Percentiles rank a stretch among this genome's conserved stretches.
Conservation (phyloP, 2,329 filamentous ascomycete species). For the Penicillium concentricum region DNA sequence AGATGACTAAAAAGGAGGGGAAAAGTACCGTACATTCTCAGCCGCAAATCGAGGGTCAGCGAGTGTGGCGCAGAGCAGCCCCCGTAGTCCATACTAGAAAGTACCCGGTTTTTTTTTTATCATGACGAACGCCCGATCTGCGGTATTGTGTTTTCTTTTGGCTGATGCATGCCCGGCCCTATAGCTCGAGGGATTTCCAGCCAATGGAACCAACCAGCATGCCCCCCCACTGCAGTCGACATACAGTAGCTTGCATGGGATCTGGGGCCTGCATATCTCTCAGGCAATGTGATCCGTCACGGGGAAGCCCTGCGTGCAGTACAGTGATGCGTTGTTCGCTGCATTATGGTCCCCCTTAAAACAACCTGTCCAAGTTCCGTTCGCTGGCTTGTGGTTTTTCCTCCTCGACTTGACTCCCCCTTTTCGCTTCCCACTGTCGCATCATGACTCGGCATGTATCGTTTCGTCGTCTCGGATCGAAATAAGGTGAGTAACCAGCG, state of each 20-base stretch:
- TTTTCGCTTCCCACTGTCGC: background rate
- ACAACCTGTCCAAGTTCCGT: background rate
- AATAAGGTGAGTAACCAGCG: constrained; percentile 8
- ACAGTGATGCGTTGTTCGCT: constrained; percentile 8
- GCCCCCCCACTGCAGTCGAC: background rate
- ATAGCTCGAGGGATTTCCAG: background rate
- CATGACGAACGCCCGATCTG: constrained; percentile 3
- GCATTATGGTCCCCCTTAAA: background rate
- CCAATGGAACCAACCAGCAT: constrained; percentile 2
- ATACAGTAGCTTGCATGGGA: constrained; percentile 7
- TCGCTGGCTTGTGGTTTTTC: background rate
- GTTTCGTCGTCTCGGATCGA: background rate
- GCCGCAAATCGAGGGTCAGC: constrained; percentile 10
- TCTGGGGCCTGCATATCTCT: constrained; percentile 12
- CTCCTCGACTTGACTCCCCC: background rate
- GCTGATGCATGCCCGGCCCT: constrained; percentile 7
- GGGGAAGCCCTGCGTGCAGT: background rate
- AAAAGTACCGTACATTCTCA: constrained; percentile 12
- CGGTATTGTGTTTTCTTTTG: constrained; percentile 4
- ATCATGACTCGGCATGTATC: constrained; percentile 16
- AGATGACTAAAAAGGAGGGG: background rate
- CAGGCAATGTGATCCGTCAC: constrained; percentile 10
- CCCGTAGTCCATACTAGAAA: constrained; percentile 14
- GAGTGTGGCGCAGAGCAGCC: constrained; percentile 16
- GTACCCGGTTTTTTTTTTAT: constrained; percentile 1